Percentiles rank a stretch among this genome's conserved stretches.
Conservation (phyloP, 331 rosid genomes). For the Arachis monticola region DNA sequence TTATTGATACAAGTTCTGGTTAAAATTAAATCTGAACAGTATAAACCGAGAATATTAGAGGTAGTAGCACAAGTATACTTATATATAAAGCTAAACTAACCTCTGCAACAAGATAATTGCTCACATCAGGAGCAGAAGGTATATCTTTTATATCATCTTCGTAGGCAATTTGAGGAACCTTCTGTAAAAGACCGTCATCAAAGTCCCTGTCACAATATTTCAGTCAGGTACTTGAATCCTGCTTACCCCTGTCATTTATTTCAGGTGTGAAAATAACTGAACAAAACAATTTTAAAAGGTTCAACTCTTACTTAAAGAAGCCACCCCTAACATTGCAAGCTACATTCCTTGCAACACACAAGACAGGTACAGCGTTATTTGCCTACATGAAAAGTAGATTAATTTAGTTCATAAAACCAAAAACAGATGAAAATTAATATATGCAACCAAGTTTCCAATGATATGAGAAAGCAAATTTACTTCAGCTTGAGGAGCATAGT, state of each 20-base stretch:
- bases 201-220: constrained; percentile 73
- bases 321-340: constrained; percentile 99
- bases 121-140: constrained; percentile 87
- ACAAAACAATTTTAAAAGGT: constrained; percentile 14
- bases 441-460: constrained; percentile 33
- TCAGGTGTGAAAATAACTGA: constrained; percentile 23
- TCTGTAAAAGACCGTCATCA: constrained; percentile 86
- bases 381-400: constrained; percentile 62
- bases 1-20: constrained; percentile 13
- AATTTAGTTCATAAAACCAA: constrained; percentile 36
- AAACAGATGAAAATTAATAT: constrained; percentile 4
- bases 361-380: constrained; percentile 79
- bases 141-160: constrained; percentile 82
- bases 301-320: constrained; percentile 82
- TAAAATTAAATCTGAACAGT: constrained; percentile 20
- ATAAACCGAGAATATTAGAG: constrained; percentile 1
- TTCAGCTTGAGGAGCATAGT: constrained; percentile 98
- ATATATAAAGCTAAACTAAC: constrained; percentile 51
- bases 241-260: constrained; percentile 19
- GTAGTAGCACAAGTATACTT: not conserved
- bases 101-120: constrained; percentile 92
- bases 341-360: constrained; percentile 97
- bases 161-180: constrained; percentile 71
- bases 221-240: constrained; percentile 40
- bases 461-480: constrained; percentile 50